Percentiles rank a stretch among this genome's conserved stretches.
phyloP scores from a whole-genome alignment of 2,329 filamentous ascomycete genomes.

The Malbranchea cinnamomea region DNA sequence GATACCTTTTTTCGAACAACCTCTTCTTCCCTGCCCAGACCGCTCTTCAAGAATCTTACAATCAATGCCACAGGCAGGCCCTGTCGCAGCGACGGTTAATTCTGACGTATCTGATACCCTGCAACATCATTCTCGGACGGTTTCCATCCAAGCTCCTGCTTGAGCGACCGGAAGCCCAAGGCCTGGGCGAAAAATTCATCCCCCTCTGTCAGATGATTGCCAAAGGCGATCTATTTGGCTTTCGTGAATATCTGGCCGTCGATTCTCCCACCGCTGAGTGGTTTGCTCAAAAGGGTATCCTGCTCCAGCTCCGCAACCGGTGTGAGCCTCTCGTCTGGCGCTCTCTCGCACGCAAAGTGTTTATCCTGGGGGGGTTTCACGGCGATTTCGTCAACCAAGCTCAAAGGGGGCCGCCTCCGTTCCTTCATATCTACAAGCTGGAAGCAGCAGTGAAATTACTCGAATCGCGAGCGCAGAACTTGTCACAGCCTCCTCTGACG shows the following conservation, averaged over 20 bases:
- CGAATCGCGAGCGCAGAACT: constrained; percentile 29
- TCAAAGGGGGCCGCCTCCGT: constrained; percentile 47
- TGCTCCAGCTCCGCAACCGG: constrained; percentile 60
- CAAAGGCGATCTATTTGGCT: constrained; percentile 57
- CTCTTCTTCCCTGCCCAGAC: constrained; percentile 65
- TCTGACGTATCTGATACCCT: constrained; percentile 67
- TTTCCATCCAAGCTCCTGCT: constrained; percentile 59
- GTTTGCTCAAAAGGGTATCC: constrained; percentile 60
- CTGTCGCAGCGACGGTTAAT: constrained; percentile 60
- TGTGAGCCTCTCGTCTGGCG: constrained; percentile 76
- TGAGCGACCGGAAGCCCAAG: constrained; percentile 52
- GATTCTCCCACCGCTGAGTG: constrained; percentile 45
- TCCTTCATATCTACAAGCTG: constrained; percentile 57
- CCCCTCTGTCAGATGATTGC: constrained; percentile 60
- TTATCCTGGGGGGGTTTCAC: constrained; percentile 61
- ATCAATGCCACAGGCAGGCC: constrained; percentile 49
- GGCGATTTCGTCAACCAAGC: constrained; percentile 31
- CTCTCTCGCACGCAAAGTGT: constrained; percentile 61
- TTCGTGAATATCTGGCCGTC: constrained; percentile 51
- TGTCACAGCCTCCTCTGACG: neutral
- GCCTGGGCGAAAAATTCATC: constrained; percentile 50
- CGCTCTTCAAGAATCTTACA: constrained; percentile 65
- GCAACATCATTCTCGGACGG: constrained; percentile 70
- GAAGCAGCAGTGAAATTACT: constrained; percentile 48
- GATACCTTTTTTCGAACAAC: constrained; percentile 73